These are phyloP conservation scores for Phylloporus scabripes DNA, from an alignment of 768 basidiomycete genomes.

Conservation along the genomic window DNA sequence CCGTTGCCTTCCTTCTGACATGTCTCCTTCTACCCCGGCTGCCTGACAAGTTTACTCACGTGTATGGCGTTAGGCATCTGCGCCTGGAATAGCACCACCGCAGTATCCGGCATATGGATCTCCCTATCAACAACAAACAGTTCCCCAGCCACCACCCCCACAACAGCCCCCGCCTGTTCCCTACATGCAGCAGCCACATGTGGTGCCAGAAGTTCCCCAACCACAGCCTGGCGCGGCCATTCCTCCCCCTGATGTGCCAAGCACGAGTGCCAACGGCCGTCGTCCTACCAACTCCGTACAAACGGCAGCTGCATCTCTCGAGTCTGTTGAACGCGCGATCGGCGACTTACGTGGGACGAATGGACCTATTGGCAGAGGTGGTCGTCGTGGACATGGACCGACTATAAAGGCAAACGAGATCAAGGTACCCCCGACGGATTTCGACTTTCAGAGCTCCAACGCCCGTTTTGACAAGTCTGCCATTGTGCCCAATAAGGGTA, in stretches of 20 bases:
- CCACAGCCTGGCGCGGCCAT: conserved; percentile 14
- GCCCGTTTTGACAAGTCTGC: conserved; percentile 77
- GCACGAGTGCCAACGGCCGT: conserved; percentile 24
- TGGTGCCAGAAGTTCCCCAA: conserved; percentile 24
- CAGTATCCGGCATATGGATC: conserved; percentile 28
- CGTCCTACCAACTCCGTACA: conserved; percentile 50
- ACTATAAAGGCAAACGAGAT: conserved; percentile 33
- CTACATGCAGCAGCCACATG: conserved; percentile 24
- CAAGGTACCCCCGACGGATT: conserved; percentile 69
- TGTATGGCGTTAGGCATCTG: conserved; percentile 39
- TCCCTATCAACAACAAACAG: conserved; percentile 29
- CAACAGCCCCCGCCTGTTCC: conserved; percentile 27
- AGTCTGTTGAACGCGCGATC: conserved; percentile 59
- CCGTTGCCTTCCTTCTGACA: conserved; percentile 62
- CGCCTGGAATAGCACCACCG: conserved; percentile 35
- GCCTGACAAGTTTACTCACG: conserved; percentile 8
- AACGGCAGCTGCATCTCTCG: conserved; percentile 67
- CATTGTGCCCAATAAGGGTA: conserved; percentile 34
- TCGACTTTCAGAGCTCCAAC: conserved; percentile 76
- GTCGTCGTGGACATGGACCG: conserved; percentile 31
- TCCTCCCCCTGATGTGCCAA: conserved; percentile 22
- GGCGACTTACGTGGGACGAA: conserved; percentile 43
- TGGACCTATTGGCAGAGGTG: conserved; percentile 35
- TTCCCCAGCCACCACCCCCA: conserved; percentile 28
- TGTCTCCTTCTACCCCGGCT: not conserved